Evolutionary conservation across 164 flowering plant species (phyloP), one percentile per base, ranked within the genome.

Genomic region (Euptelea pleiosperma): DNA sequence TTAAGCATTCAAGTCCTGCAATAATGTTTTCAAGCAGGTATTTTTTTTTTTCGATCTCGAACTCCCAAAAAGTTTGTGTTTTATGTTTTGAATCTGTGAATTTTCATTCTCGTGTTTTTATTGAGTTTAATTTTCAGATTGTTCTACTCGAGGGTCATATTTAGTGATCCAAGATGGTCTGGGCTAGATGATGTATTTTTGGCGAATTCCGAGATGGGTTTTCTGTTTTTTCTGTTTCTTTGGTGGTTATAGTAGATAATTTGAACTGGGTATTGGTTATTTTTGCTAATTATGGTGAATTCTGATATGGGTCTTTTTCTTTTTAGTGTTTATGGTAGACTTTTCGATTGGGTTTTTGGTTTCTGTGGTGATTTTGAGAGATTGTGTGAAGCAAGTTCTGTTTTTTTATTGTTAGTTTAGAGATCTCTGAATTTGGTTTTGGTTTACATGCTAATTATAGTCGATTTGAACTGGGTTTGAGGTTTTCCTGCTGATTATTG

Each of bases 171-270:
- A n/a, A n/a, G n/a, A n/a, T n/a, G n/a, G n/a, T n/a, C n/a, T n/a
- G n/a, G n/a, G n/a, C n/a, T 42, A 42, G 45, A 42, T 46, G 12
- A 3, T 48, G 29, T 26, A 48, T 11, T n/a, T 28, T 48, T 48
- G n/a, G 18, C 4, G 52, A 28, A 48, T 48, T 29, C 26, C 6
- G 35, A 48, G 22, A 48, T 48, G 52, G 35, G 52, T 48, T 48
- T 48, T 48, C 34, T 26, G 50, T 25, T 46, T 52, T 34, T 18
- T 29, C 24, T 4, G n/a, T 28, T 40, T 40, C 4, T 56, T 22
- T 21, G 16, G 22, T 40, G 56, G 30, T 10, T 50, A 5, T 47
- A 35, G 28, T 37, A 24, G 35, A 22, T 30, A 36, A 53, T 45
- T 47, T 18, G 53, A 48, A 21, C 1, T 42, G 29, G 16, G 54